phyloP scores from a whole-genome alignment of 2,329 filamentous ascomycete species.

The Botrytis paeoniae region DNA sequence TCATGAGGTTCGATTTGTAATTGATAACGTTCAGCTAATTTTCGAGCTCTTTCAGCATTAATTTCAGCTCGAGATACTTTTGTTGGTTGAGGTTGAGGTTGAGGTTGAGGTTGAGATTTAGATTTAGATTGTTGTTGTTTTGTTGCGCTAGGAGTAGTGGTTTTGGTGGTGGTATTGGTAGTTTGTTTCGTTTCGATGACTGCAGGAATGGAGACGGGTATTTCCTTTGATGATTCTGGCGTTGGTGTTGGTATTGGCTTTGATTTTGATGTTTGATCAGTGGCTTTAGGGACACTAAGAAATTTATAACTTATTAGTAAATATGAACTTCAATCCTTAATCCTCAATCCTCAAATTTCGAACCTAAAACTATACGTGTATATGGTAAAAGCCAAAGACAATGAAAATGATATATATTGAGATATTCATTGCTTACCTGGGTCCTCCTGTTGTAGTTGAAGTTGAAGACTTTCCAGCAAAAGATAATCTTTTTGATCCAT shows the following conservation, averaged over 20 bases:
- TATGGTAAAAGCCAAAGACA: not conserved
- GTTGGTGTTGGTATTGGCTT: not conserved
- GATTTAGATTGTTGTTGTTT: not conserved
- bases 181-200: slow-evolving; percentile 9
- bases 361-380: not conserved
- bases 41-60: slow-evolving; percentile 37
- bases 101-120: slow-evolving; percentile 16
- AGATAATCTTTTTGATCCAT: slow-evolving; percentile 34
- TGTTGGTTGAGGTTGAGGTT: slow-evolving; percentile 21
- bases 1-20: slow-evolving; percentile 39
- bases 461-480: slow-evolving; percentile 21
- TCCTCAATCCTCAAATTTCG: not conserved
- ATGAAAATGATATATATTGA: not conserved
- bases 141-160: slow-evolving; percentile 12
- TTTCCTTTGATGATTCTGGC: slow-evolving; percentile 13
- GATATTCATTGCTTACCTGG: slow-evolving; percentile 27
- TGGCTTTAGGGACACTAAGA: not conserved
- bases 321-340: not conserved
- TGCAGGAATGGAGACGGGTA: slow-evolving; percentile 2
- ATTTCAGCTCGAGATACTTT: slow-evolving; percentile 33
- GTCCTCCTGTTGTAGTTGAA: slow-evolving; percentile 9
- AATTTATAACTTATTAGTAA: not conserved
- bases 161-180: not conserved
- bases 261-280: not conserved
- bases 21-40: slow-evolving; percentile 40